Evolutionary conservation across 352 stramenopile species (phyloP), one percentile per base, ranked within the genome.

Genomic region (Phytophthora ohioensis): DNA sequence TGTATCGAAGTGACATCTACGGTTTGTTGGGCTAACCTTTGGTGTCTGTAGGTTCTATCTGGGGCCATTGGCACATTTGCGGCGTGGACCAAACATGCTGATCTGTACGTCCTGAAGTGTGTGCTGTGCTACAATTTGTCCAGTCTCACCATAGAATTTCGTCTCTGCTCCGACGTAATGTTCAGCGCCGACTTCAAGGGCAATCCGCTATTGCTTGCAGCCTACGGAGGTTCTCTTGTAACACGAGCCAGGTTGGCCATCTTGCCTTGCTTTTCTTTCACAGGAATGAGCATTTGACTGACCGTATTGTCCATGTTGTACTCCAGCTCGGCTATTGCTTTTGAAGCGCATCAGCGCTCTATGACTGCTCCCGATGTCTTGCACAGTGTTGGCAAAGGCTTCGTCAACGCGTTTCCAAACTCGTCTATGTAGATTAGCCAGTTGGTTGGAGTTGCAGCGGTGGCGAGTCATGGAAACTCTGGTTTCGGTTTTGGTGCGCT

Each of bases 361-460:
- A 97, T 95, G 85, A 97, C 91, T 6, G 82, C 91, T 0, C 90
- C 91, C 0, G 91, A 97, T 59, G 73, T 97, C 15, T 78, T 97
- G 54, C 74, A 88, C 35, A 77, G 71, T 38, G 64, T 95, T 43
- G 76, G 79, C 54, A 86, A 90, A 66, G 84, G 76, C 49, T 92
- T 94, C 57, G 54, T 67, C 32, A 76, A 69, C 7, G 79, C 73
- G 9, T 90, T 90, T 32, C 76, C 74, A 5, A 60, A 63, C n/a
- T 73, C 70, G 6, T 72, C 57, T 27, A 67, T 77, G 32, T 78
- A 71, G 48, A 15, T 36, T 21, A 42, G 17, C 34, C 54, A 13
- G 46, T 36, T 27, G 42, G 9, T 54, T 15, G 55, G 35, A 10
- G 45, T 57, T 12, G 27, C 17, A 43, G 30, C n/a, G 15, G 30